phyloP scores from a whole-genome alignment of 176 grass and related monocot genomes.

The Leersia perrieri region DNA sequence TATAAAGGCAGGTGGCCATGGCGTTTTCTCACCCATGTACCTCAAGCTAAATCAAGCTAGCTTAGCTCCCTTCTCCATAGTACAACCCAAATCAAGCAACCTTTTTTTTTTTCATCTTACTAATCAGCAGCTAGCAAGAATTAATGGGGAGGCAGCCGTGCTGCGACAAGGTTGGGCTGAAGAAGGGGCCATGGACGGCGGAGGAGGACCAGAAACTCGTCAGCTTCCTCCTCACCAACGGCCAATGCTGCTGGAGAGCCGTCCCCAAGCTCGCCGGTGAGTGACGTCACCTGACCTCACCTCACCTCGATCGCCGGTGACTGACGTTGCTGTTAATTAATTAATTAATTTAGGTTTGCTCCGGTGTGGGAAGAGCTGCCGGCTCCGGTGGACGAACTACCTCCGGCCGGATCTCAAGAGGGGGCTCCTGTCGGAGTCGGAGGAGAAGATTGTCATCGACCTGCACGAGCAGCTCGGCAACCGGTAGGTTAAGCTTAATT shows the following conservation, averaged over 20 bases:
- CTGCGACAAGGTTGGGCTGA: slow-evolving; percentile 84
- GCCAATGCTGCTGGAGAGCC: slow-evolving; percentile 77
- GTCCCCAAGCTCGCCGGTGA: slow-evolving; percentile 87
- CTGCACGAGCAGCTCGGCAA: slow-evolving; percentile 88
- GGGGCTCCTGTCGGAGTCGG: slow-evolving; percentile 58
- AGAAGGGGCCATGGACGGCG: slow-evolving; percentile 78
- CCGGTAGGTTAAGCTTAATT: slow-evolving; percentile 35
- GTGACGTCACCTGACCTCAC: too few relatives aligned
- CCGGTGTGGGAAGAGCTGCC: slow-evolving; percentile 91
- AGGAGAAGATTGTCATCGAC: slow-evolving; percentile 77
- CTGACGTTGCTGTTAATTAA: not conserved
- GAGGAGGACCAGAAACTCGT: slow-evolving; percentile 81
- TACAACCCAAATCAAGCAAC: slow-evolving; percentile 20
- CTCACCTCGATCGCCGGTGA: slow-evolving; percentile 4
- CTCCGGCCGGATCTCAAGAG: slow-evolving; percentile 81
- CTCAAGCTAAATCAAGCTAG: slow-evolving; percentile 14
- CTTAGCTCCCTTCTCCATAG: not conserved
- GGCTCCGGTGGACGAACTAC: slow-evolving; percentile 90
- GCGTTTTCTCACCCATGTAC: slow-evolving; percentile 36
- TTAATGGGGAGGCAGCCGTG: slow-evolving; percentile 88
- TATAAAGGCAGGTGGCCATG: slow-evolving; percentile 75
- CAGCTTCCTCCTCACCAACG: slow-evolving; percentile 68
- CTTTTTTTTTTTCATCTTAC: too few relatives aligned
- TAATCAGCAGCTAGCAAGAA: too few relatives aligned
- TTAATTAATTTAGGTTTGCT: slow-evolving; percentile 77